These are phyloP conservation scores for Kazachstania africana DNA, from an alignment of 805 yeast genomes.

Conservation along the genomic window DNA sequence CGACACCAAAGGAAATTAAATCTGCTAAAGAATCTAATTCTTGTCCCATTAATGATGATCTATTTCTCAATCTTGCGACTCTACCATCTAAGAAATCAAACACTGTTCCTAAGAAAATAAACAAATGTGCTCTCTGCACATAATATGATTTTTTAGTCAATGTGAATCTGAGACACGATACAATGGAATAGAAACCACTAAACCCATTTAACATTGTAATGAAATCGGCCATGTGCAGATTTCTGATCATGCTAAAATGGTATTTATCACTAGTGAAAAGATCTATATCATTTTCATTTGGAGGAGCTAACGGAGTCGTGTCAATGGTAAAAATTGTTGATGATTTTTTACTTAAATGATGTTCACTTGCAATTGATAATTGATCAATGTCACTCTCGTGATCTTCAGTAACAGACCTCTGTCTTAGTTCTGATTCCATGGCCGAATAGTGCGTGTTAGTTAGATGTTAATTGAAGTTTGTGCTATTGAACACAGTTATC, in stretches of 20 bases:
- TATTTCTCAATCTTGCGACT: slow-evolving; percentile 88
- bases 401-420: too few species aligned
- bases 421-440: too few species aligned
- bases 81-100: slow-evolving; percentile 96
- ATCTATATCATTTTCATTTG: slow-evolving; percentile 63
- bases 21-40: slow-evolving; percentile 96
- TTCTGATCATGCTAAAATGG: slow-evolving; percentile 77
- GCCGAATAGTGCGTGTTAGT: too few species aligned
- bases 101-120: slow-evolving; percentile 81
- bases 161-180: slow-evolving; percentile 74
- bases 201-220: slow-evolving; percentile 91
- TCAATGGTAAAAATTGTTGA: slow-evolving; percentile 45
- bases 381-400: slow-evolving; percentile 10
- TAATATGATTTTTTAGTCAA: slow-evolving; percentile 57
- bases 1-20: slow-evolving; percentile 86
- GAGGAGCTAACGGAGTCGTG: slow-evolving; percentile 52
- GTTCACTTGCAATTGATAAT: neutral
- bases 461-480: too few species aligned
- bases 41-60: slow-evolving; percentile 90
- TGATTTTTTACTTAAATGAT: slow-evolving; percentile 31
- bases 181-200: slow-evolving; percentile 82
- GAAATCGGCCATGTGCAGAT: slow-evolving; percentile 90
- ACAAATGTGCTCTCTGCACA: slow-evolving; percentile 79
- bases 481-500: too few species aligned
- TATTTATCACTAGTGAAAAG: slow-evolving; percentile 74